Base-by-base conservation (phyloP, 2,329 filamentous ascomycete species). In the Gremmenia infestans region DNA sequence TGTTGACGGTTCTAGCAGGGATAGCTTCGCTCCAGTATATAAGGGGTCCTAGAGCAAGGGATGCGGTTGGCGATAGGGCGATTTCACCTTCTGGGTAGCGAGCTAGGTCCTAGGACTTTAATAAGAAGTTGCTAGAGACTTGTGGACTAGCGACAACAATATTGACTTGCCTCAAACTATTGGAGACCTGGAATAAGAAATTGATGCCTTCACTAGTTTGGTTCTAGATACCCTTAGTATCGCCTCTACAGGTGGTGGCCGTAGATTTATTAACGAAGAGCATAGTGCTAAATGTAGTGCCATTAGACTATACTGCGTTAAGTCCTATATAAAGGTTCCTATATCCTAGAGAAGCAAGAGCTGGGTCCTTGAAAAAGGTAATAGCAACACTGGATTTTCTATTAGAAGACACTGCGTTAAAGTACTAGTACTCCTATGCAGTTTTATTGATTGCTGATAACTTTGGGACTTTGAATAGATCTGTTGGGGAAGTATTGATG, bases 401-500 rank as follows among this genome's bases (percentile, higher is more conserved):
- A 42, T 57, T 47, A 1, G 45, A 11, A 5, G 55, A 53, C 5
- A 57, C 50, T 5, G 51, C 45, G 17, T 57, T 50, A 22, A 57
- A 57, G 25, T 53, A 39, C 50, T 40, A 57, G n/a, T 46, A 53
- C 36, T 57, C 55, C 25, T 17, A 53, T 22, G 55, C 25, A 2
- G 50, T 57, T 8, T 17, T 43, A 35, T 57, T 57, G 28, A 56
- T 36, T 19, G 40, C 56, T 7, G 57, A 56, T 7, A 52, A 32
- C 42, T 49, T 49, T 5, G 48, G 35, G 37, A n/a, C 51, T 35
- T 57, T 45, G 28, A 54, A 54, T 6, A 54, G 87, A 3, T 71
- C 81, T 8, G 42, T 14, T 14, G 50, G 51, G 32, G 48, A n/a
- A 23, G 47, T 42, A 1, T 69, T 83, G 39, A 76, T 77, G 65